These are phyloP conservation scores for Eucalyptus erythrocorys DNA, from an alignment of 345 rosid species.

Conservation along the genomic window DNA sequence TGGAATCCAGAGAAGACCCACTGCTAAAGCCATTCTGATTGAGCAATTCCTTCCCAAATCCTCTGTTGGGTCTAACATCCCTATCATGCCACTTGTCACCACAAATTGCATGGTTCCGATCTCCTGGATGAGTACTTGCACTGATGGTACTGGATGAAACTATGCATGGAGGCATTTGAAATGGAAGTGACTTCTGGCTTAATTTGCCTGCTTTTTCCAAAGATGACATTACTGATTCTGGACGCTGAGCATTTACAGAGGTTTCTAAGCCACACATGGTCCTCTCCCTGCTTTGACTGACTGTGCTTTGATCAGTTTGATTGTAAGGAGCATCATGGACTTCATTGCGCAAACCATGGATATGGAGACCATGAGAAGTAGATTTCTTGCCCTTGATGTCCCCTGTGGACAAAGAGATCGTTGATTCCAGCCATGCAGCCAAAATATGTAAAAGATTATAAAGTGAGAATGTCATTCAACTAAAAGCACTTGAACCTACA, in stretches of 20 bases:
- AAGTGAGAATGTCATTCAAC: not conserved
- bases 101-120: slow-evolving; percentile 37
- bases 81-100: slow-evolving; percentile 41
- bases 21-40: slow-evolving; percentile 24
- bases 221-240: slow-evolving; percentile 38
- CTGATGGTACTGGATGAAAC: slow-evolving; percentile 38
- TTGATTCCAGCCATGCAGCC: not conserved
- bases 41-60: slow-evolving; percentile 30
- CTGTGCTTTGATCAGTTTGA: slow-evolving; percentile 35
- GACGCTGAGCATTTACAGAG: slow-evolving; percentile 28
- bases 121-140: slow-evolving; percentile 28
- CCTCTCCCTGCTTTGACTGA: slow-evolving; percentile 27
- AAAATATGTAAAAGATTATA: not conserved
- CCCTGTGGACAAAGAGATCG: slow-evolving; percentile 28
- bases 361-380: slow-evolving; percentile 24
- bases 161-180: slow-evolving; percentile 36
- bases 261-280: slow-evolving; percentile 23
- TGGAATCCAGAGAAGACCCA: not conserved
- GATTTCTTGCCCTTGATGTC: slow-evolving; percentile 25
- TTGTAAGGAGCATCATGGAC: slow-evolving; percentile 23
- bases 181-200: slow-evolving; percentile 45
- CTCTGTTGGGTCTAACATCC: slow-evolving; percentile 28
- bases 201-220: slow-evolving; percentile 47
- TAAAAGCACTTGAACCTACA: not conserved
- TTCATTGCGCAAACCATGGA: slow-evolving; percentile 26